Evolutionary conservation across 2,329 filamentous ascomycete species (phyloP).

Genomic region (Cladosporium cucumerinum): DNA sequence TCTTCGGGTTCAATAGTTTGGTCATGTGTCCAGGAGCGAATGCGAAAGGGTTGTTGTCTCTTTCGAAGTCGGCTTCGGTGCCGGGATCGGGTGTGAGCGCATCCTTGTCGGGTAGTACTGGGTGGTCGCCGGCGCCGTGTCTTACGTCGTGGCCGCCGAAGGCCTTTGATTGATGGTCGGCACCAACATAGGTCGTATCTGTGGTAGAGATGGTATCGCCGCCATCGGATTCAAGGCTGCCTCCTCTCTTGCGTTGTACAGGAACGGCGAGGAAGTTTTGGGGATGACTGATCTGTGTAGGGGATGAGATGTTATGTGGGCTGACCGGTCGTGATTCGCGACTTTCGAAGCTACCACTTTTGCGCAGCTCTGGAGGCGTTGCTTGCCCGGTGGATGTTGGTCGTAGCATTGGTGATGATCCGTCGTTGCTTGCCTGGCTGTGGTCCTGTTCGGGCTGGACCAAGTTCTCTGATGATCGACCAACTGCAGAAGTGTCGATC

Average conservation of each 20-base stretch:
- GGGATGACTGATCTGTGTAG: conserved; percentile 53
- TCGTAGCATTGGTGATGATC: conserved; percentile 24
- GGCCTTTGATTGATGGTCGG: conserved; percentile 38
- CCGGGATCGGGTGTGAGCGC: conserved; percentile 74
- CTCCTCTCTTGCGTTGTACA: conserved; percentile 59
- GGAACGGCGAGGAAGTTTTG: conserved; percentile 63
- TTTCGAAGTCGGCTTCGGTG: conserved; percentile 69
- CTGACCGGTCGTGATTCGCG: conserved; percentile 63
- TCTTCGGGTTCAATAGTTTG: conserved; percentile 79
- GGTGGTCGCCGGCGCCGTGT: conserved; percentile 40
- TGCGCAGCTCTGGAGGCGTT: conserved; percentile 45
- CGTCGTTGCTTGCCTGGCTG: conserved; percentile 19
- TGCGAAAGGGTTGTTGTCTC: conserved; percentile 78
- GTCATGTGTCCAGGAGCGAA: conserved; percentile 78
- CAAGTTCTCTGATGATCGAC: conserved; percentile 23
- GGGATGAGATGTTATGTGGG: conserved; percentile 65
- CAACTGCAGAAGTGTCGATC: conserved; percentile 50
- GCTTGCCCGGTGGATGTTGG: conserved; percentile 4
- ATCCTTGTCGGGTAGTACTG: conserved; percentile 61
- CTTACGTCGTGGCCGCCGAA: conserved; percentile 25
- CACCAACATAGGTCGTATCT: conserved; percentile 59
- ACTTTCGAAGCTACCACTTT: conserved; percentile 61
- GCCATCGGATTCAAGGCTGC: conserved; percentile 62
- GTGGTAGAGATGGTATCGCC: conserved; percentile 55
- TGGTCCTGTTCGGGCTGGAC: conserved; percentile 10